Base-by-base conservation (phyloP, 352 stramenopile genomes). In the Pythium folliculosum region DNA sequence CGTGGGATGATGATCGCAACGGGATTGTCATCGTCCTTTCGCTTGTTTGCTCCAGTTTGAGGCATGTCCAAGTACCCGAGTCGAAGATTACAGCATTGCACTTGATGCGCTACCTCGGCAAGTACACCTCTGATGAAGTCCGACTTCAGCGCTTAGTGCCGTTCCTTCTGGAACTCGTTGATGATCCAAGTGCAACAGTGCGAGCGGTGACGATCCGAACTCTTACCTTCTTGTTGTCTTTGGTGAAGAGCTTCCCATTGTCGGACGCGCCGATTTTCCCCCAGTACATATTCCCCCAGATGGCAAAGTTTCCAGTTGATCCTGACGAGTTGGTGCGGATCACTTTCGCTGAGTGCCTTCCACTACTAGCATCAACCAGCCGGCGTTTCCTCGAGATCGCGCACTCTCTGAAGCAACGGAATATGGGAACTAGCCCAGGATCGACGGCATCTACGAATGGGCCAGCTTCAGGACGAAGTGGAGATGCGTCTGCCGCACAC, bases 251-350 rank as follows among this genome's bases (percentile, higher is more conserved):
- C 0, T 97, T 99, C 64, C 92, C 95, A 6, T 82, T 98, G 10
- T 98, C 96, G 2, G 97, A 99, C 68, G 91, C 96, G 1, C 94
- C 95, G 37, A 89, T 99, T 2, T 99, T 99, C 61, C 94, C 96
- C 0, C 88, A 98, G 76, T 99, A 99, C 73, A 94, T 99, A 23
- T 90, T 99, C 44, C 98, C 70, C 0, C 70, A 72, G 21, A 65
- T 76, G 49, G 50, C 61, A 10, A 76, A 76, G 49, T 76, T 76
- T 25, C 70, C 70, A 14, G 60, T 76, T 19, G 70, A 76, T 95
- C 50, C 82, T 86, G 60, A 90, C 98, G 69, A 85, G 86, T 13
- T 98, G 52, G 97, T 99, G 10, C 82, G 96, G 27, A 92, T 99
- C 57, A 91, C 96, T 3, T 99, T 99, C 73, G 96, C 96, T 3